phyloP scores from a whole-genome alignment of 108 stramenopile species.

The Pseudonitzschia pungens region DNA sequence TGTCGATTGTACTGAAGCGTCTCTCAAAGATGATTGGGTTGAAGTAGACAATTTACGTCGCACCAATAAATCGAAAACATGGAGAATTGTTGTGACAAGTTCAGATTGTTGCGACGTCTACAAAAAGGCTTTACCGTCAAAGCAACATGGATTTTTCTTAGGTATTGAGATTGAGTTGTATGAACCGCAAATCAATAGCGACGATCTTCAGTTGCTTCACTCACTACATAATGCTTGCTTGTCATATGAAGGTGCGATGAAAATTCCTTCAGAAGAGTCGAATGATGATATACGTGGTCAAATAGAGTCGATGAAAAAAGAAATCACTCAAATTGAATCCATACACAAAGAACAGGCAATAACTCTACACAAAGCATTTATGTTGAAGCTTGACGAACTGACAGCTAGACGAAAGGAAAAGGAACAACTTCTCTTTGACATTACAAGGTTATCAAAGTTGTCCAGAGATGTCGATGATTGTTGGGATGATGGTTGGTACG shows the following conservation, averaged over 20 bases:
- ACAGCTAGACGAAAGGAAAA: conserved; percentile 19
- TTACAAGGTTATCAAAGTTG: neutral
- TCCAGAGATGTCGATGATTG: conserved; percentile 8
- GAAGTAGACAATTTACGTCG: conserved; percentile 34
- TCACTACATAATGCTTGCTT: conserved; percentile 51
- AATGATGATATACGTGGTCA: conserved; percentile 4
- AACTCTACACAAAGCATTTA: conserved; percentile 35
- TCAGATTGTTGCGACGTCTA: neutral
- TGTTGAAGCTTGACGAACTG: conserved; percentile 22
- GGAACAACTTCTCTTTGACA: conserved; percentile 25
- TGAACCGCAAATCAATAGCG: conserved; percentile 53
- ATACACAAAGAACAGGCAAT: conserved; percentile 43
- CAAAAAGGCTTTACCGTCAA: neutral
- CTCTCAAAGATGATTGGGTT: conserved; percentile 29
- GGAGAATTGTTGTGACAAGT: conserved; percentile 39
- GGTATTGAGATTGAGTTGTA: conserved; percentile 52
- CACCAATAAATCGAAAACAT: conserved; percentile 56
- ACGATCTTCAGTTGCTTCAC: conserved; percentile 60
- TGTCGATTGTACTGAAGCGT: conserved; percentile 40
- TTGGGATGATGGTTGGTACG: conserved; percentile 55
- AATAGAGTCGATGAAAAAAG: conserved; percentile 33
- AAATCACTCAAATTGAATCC: conserved; percentile 35
- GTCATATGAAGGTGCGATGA: conserved; percentile 23
- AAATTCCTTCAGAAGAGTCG: conserved; percentile 18
- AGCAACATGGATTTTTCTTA: conserved; percentile 19